Evolutionary conservation across 2,329 filamentous ascomycete species (phyloP).

Genomic region (Balansia obtecta): DNA sequence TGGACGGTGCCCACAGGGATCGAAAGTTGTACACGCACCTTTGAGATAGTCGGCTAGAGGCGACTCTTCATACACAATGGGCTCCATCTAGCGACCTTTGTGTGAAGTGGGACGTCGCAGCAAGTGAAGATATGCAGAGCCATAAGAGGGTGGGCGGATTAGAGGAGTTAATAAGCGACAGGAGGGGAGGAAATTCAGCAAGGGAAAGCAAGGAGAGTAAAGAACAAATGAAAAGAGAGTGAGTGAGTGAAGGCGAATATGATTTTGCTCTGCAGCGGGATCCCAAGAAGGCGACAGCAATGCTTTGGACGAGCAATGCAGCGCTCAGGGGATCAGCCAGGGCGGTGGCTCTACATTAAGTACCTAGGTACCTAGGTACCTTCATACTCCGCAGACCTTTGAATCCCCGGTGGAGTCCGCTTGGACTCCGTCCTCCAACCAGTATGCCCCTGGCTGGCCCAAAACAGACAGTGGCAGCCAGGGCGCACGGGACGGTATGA

Average conservation of each 20-base stretch:
- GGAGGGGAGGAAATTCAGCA: neutral
- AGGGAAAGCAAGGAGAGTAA: neutral
- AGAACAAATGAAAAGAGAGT: neutral
- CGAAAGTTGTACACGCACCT: slow-evolving; percentile 40
- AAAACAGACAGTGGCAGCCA: neutral
- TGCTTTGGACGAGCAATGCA: neutral
- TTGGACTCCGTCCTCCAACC: neutral
- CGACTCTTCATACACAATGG: slow-evolving; percentile 73
- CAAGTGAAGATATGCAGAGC: slow-evolving; percentile 16
- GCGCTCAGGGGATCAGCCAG: neutral
- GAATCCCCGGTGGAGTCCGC: no score
- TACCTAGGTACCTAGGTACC: no score
- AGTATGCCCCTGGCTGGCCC: neutral
- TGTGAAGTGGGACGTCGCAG: slow-evolving; percentile 13
- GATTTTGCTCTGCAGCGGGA: neutral
- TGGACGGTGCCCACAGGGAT: neutral
- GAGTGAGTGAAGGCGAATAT: neutral
- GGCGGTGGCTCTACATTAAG: no score
- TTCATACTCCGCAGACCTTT: no score
- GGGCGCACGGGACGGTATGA: no score
- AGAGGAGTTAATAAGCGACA: neutral
- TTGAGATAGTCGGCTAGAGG: slow-evolving; percentile 82
- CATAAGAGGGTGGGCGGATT: slow-evolving; percentile 12
- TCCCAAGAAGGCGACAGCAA: neutral
- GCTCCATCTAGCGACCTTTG: slow-evolving; percentile 49